Percentiles rank a stretch among this genome's conserved stretches.
phyloP scores from a whole-genome alignment of 139 green algal genomes.

The Tetradesmus obliquus region DNA sequence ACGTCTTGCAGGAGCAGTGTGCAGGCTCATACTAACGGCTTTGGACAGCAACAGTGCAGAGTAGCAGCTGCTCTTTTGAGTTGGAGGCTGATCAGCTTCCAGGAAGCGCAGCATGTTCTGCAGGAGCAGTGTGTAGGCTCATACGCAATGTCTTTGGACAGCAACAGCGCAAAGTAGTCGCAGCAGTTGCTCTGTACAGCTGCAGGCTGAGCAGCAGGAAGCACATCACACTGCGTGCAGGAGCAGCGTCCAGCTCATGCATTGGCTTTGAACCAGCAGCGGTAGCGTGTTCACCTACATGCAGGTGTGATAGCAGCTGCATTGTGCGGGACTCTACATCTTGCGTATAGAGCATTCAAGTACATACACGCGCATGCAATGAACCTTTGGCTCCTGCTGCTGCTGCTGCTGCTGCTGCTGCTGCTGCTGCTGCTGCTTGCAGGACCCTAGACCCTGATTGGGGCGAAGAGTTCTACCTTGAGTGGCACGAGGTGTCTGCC shows the following conservation, averaged over 20 bases:
- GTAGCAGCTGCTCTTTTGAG: too few species aligned
- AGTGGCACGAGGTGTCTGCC: slow-evolving; percentile 7
- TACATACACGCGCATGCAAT: not conserved
- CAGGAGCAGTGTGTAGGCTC: too few species aligned
- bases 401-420: not conserved
- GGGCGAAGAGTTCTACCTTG: slow-evolving; percentile 43
- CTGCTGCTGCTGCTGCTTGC: slow-evolving; percentile 9
- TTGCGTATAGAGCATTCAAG: not conserved
- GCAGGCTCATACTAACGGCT: too few species aligned
- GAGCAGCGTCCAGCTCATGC: not conserved
- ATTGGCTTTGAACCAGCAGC: not conserved
- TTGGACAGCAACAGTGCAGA: too few species aligned
- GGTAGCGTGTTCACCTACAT: not conserved
- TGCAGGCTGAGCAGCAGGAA: too few species aligned
- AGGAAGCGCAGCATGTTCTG: too few species aligned
- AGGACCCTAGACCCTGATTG: slow-evolving; percentile 39
- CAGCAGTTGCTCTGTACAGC: too few species aligned
- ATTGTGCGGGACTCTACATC: not conserved
- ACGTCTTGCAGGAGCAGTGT: not conserved
- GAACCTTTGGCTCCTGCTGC: not conserved
- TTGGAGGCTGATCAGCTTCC: too few species aligned
- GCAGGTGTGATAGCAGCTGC: not conserved
- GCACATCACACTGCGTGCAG: not conserved
- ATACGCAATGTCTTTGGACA: too few species aligned
- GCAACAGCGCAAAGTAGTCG: too few species aligned